phyloP scores from a whole-genome alignment of 169 alveolate species.

The Hammondia hammondi region DNA sequence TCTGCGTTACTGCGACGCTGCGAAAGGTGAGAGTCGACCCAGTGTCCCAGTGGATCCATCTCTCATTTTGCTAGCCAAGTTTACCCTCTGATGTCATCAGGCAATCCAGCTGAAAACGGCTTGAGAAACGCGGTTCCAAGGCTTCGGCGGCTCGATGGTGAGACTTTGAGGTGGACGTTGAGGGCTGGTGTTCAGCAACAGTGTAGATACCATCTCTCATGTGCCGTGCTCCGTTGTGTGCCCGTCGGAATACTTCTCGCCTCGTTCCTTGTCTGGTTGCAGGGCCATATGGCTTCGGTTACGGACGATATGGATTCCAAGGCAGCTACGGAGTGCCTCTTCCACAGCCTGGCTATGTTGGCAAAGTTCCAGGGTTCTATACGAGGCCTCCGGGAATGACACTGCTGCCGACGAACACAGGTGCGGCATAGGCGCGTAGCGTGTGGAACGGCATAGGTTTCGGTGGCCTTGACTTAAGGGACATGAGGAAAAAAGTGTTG shows the following conservation, averaged over 20 bases:
- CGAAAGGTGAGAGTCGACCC: neutral
- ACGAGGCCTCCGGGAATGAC: slow-evolving; percentile 24
- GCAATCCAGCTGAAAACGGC: neutral
- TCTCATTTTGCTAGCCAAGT: no score
- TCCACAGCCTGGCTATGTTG: slow-evolving; percentile 14
- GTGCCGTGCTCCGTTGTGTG: neutral
- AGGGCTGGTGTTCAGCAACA: no score
- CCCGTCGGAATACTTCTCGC: neutral
- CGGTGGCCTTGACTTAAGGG: no score
- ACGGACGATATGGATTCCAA: slow-evolving; percentile 22
- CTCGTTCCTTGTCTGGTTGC: neutral
- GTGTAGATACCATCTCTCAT: no score
- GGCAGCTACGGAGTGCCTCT: slow-evolving; percentile 39
- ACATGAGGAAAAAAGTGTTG: neutral
- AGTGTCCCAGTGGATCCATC: no score
- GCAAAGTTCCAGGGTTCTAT: neutral
- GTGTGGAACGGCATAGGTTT: no score
- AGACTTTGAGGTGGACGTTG: neutral
- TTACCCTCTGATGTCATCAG: neutral
- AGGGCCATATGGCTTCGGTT: slow-evolving; percentile 37
- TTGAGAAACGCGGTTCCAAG: neutral
- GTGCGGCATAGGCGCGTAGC: neutral
- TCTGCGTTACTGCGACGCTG: neutral
- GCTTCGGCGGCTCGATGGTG: neutral
- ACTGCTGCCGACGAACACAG: slow-evolving; percentile 36